Base-by-base conservation (phyloP, 2,329 filamentous ascomycete genomes). In the Ophiocordyceps sinensis region DNA sequence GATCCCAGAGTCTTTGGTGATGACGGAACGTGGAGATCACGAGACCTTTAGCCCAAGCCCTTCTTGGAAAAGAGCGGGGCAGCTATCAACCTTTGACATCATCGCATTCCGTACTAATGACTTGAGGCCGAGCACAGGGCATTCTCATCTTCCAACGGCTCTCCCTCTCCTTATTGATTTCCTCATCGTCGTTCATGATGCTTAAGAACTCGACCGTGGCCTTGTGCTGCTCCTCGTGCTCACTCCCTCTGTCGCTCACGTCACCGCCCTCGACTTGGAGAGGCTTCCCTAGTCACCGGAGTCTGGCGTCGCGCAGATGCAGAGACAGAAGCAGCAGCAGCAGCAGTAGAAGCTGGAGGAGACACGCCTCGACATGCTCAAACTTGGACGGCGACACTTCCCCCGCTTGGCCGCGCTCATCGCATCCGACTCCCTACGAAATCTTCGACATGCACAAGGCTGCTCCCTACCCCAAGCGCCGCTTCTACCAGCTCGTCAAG, bases 401-500 rank as follows among this genome's bases (percentile, higher is more conserved):
- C 14, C 39, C 29, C 7, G 49, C 55, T 6, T 77, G 74, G 74
- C 73, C 74, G 3, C 54, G 57, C 5, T 55, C 57, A 6, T 45
- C 55, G 17, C 54, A 68, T 34, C 85, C 84, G 1, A 89, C 88
- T 0, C 91, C 91, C 1, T 96, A 98, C 64, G 85, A 96, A 54
- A 85, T 98, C 55, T 79, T 96, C 53, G 68, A 73, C 45, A 60
- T 66, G 38, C 52, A 60, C 41, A 73, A 65, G 50, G 66, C 67
- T 43, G 77, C 76, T 13, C 73, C 77, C 2, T 96, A 98, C 60
- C 80, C 75, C 46, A 96, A 98, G 62, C 65, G 71, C 36, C 77
- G 77, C 44, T 98, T 87, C 70, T 91, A 93, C 61, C 75, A 89
- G 54, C 75, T 98, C 40, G 91, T 94, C 43, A 98, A 96, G 66